Base-by-base conservation (phyloP, 176 grass and related monocot genomes). In the Hsuehochloa calcarea region DNA sequence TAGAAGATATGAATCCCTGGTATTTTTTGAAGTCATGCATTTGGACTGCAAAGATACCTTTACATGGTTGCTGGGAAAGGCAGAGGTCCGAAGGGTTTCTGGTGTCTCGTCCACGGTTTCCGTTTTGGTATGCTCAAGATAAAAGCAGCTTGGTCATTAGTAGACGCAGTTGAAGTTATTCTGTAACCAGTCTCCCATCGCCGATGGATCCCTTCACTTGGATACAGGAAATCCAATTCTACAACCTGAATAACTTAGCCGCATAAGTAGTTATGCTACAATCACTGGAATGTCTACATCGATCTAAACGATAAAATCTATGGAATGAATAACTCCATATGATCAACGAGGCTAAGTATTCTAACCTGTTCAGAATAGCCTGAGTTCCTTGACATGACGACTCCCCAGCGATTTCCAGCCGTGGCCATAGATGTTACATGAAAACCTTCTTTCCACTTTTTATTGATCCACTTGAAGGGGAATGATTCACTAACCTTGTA, bases 371-470 rank as follows among this genome's bases (percentile, higher is more conserved):
- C 77, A 84, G 86, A 91, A 69, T 91, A 95, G 25, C 95, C 95
- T 13, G 95, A 89, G 70, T 97, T 97, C 79, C 89, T 92, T 78
- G 95, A 97, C 95, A 97, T 97, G 52, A 97, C 95, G 62, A 97
- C 89, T 49, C 90, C 95, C 95, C 95, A 97, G 25, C 92, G 90
- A 58, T 91, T 91, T 84, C 95, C 95, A 80, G 95, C 92, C 5
- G 95, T 91, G 23, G 92, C 92, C 95, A 97, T 95, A 51, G 95
- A 97, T 79, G 95, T 97, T 55, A 97, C 95, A 84, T 95, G 92
- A 82, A 97, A 97, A 29, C 95, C 92, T 93, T 97, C 95, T 89
- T 97, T 97, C 95, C 95, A 97, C 55, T 97, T 97, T 74, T 97
- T 97, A 86, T 90, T 97, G 74, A 97, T 97, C 95, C 95, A 97